Conservation (phyloP, 176 grass and related monocot species). For the Poa annua region DNA sequence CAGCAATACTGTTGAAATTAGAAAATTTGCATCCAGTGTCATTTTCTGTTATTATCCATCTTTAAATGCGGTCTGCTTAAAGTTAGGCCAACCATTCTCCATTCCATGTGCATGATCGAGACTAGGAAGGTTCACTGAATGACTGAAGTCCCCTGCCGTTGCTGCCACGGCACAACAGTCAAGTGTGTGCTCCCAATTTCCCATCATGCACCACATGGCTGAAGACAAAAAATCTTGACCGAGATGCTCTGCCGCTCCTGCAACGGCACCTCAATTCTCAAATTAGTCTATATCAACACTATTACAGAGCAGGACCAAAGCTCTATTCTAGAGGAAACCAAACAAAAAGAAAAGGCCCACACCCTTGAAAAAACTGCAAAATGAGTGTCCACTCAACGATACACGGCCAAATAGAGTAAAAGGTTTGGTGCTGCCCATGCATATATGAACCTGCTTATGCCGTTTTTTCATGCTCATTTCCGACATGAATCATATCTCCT, state of each 20-base stretch:
- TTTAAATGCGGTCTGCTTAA: too few species aligned
- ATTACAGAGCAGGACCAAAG: not conserved
- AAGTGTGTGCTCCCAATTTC: not conserved
- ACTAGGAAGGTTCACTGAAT: too few species aligned
- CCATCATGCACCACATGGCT: not conserved
- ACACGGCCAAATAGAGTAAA: not conserved
- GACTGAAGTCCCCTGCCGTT: not conserved
- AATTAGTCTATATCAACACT: not conserved
- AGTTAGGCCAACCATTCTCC: too few species aligned
- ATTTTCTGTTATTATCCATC: too few species aligned
- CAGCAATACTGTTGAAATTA: too few species aligned
- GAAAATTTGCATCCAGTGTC: too few species aligned
- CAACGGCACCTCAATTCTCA: not conserved
- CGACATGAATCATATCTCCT: conserved; percentile 1
- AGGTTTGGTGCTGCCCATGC: not conserved
- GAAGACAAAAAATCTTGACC: not conserved
- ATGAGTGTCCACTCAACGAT: not conserved
- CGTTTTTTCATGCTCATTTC: not conserved
- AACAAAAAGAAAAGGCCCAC: not conserved
- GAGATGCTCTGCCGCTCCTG: too few species aligned
- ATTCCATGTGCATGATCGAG: too few species aligned
- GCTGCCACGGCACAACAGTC: not conserved
- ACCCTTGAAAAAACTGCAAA: not conserved
- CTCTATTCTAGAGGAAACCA: not conserved
- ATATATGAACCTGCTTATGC: not conserved